A percentile compares a stretch with the other conserved stretches of the same genome.
phyloP scores from a whole-genome alignment of 169 alveolate genomes.

The Plasmodium sp. region DNA sequence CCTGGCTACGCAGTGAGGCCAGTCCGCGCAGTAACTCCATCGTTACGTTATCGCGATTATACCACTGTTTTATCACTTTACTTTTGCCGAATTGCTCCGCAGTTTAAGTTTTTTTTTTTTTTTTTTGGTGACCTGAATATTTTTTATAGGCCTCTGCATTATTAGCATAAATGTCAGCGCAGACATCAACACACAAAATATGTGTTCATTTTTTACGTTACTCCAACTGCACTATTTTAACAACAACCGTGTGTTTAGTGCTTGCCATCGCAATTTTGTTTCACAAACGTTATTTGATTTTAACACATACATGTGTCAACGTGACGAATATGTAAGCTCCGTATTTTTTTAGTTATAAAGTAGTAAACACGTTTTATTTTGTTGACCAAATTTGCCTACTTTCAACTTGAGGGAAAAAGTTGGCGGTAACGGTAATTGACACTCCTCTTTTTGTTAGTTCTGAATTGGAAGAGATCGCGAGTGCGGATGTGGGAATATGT shows the following conservation, averaged over 20 bases:
- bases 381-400: background rate
- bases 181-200: background rate
- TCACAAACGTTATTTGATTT: background rate
- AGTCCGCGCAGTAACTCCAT: background rate
- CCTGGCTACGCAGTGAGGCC: background rate
- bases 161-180: background rate
- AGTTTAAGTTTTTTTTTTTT: background rate
- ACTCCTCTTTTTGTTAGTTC: background rate
- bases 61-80: background rate
- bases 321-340: background rate
- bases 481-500: background rate
- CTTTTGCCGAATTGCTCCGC: background rate
- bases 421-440: background rate
- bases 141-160: background rate
- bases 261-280: background rate
- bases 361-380: background rate
- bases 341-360: background rate
- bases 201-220: background rate
- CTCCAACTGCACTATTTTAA: background rate
- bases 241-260: background rate
- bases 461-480: background rate
- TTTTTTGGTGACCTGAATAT: background rate
- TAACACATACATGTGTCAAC: background rate
- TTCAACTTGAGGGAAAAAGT: background rate
- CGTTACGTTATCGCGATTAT: background rate